Evolutionary conservation across 257 asterid genomes (phyloP).

Genomic region (Apocynum venetum): DNA sequence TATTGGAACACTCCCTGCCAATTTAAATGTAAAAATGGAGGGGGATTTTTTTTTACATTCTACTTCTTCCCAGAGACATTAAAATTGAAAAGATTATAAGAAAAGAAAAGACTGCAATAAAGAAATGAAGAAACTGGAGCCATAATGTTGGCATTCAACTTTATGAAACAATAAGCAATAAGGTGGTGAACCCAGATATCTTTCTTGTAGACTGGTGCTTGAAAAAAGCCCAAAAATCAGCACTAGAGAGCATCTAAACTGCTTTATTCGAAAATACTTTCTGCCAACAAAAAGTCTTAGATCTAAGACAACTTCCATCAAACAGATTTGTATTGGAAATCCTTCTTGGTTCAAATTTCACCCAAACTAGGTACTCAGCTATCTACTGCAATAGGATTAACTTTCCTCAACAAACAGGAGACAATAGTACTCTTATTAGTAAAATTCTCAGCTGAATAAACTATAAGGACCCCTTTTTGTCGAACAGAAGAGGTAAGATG

Average conservation of each 20-base stretch:
- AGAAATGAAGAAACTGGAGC: constrained; percentile 1
- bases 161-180: neutral
- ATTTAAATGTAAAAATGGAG: too few relatives aligned
- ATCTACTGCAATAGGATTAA: neutral
- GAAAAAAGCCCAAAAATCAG: neutral
- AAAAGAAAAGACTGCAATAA: neutral
- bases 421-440: neutral
- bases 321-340: neutral
- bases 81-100: too few relatives aligned
- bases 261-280: neutral
- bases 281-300: constrained; percentile 6
- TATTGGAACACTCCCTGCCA: too few relatives aligned
- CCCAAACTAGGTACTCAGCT: too few relatives aligned
- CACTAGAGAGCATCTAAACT: too few relatives aligned
- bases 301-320: constrained; percentile 8
- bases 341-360: neutral
- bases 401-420: neutral
- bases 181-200: neutral
- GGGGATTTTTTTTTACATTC: too few relatives aligned
- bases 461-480: too few relatives aligned
- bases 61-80: too few relatives aligned
- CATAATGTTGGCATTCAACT: neutral
- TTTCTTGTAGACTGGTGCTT: neutral
- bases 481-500: neutral
- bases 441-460: neutral